A percentile compares a stretch with the other conserved stretches of the same genome.
Evolutionary conservation across 2,329 filamentous ascomycete genomes (phyloP).

Genomic region (Penicillium psychrosexuale): DNA sequence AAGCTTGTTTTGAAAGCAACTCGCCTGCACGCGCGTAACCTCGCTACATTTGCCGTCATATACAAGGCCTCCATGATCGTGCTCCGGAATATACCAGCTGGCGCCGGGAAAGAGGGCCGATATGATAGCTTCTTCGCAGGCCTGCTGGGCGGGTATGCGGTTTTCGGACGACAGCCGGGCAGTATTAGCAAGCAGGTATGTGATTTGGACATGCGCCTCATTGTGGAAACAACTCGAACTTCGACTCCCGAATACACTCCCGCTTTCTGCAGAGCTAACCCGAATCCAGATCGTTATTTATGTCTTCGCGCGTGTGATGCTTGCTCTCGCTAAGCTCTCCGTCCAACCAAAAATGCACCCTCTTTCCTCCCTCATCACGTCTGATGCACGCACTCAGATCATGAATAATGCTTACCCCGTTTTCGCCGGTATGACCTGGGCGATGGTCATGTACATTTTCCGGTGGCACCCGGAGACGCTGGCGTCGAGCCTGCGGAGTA

Average conservation of each 20-base stretch:
- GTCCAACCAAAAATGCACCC: conserved; percentile 59
- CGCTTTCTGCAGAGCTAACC: conserved; percentile 6
- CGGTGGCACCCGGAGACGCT: conserved; percentile 86
- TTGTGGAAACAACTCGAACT: too few species aligned
- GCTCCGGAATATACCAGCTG: conserved; percentile 57
- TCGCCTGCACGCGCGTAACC: conserved; percentile 82
- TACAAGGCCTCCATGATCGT: conserved; percentile 82
- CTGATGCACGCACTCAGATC: conserved; percentile 49
- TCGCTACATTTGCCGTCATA: conserved; percentile 83
- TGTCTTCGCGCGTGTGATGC: conserved; percentile 85
- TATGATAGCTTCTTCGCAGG: conserved; percentile 86
- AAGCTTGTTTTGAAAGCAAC: conserved; percentile 80
- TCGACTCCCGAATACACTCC: not conserved
- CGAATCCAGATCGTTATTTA: conserved; percentile 84
- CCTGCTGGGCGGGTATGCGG: conserved; percentile 82
- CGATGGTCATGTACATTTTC: conserved; percentile 91
- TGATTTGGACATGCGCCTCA: not conserved
- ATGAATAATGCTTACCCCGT: conserved; percentile 80
- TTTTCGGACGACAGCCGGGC: conserved; percentile 79
- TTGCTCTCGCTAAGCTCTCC: conserved; percentile 78
- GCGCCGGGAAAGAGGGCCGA: conserved; percentile 58
- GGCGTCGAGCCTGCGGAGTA: conserved; percentile 85
- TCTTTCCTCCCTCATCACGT: conserved; percentile 44
- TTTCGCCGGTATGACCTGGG: conserved; percentile 91
- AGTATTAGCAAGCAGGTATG: conserved; percentile 72